Conservation (phyloP, 2,329 filamentous ascomycete genomes). For the Sporothrix protearum region DNA sequence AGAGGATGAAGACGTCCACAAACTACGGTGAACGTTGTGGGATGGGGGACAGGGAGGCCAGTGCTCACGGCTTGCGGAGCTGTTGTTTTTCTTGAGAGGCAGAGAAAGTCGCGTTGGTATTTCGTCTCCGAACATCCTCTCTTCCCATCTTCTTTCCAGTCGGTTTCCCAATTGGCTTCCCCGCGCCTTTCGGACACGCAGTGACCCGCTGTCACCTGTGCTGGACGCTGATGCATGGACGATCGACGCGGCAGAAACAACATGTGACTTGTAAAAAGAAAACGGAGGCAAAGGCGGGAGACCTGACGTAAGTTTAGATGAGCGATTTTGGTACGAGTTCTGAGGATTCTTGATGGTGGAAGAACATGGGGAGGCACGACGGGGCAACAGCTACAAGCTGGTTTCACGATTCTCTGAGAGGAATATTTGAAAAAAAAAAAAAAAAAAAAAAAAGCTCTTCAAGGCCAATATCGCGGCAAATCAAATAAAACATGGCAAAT, state of each 20-base stretch:
- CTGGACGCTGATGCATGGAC: constrained; percentile 17
- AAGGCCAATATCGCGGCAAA: background rate
- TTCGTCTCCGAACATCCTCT: too few species aligned
- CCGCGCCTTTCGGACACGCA: constrained; percentile 7
- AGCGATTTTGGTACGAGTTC: background rate
- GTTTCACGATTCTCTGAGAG: background rate
- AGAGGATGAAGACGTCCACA: background rate
- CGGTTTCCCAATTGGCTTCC: too few species aligned
- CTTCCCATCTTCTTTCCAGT: background rate
- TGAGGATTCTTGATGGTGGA: background rate
- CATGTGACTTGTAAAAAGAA: constrained; percentile 17
- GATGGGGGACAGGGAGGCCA: background rate
- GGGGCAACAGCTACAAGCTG: background rate
- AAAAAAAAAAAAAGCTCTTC: background rate
- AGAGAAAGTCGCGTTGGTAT: too few species aligned
- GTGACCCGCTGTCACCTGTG: constrained; percentile 12
- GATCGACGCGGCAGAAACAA: constrained; percentile 19
- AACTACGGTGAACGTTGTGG: constrained; percentile 6
- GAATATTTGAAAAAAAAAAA: background rate
- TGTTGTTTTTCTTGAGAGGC: too few species aligned
- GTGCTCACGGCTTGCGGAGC: background rate
- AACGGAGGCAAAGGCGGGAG: background rate
- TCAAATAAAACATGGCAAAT: too few species aligned
- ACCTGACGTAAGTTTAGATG: constrained; percentile 17
- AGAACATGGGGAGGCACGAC: background rate